Conservation (phyloP, 257 asterid genomes). For the Primulina huaijiensis region DNA sequence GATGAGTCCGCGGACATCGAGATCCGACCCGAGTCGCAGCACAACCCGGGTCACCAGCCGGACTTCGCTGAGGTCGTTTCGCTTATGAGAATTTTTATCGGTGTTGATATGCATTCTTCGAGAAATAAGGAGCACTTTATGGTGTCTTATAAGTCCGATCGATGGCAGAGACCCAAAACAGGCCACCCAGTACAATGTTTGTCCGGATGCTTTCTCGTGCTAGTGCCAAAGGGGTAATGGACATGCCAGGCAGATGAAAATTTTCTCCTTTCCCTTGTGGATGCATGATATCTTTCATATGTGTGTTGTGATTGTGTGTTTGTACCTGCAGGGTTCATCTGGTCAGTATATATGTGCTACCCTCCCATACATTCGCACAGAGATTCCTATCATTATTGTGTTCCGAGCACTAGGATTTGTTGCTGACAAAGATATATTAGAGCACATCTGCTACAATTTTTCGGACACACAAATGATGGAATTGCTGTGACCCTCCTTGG, state of each 20-base stretch:
- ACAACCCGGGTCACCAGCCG: conserved; percentile 85
- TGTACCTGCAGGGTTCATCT: conserved; percentile 77
- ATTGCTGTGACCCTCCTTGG: conserved; percentile 89
- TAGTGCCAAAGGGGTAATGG: conserved; percentile 92
- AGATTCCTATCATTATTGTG: conserved; percentile 91
- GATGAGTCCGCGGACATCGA: conserved; percentile 92
- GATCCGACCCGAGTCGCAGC: conserved; percentile 97
- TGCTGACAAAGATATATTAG: conserved; percentile 94
- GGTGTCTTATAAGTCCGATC: conserved; percentile 86
- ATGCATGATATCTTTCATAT: not conserved
- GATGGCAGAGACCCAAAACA: conserved; percentile 93
- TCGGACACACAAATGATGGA: conserved; percentile 97
- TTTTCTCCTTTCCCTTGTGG: conserved; percentile 6
- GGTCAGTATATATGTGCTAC: conserved; percentile 98
- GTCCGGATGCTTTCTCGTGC: conserved; percentile 98
- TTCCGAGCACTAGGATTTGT: conserved; percentile 95
- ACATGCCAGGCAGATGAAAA: conserved; percentile 1
- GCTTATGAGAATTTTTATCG: not conserved
- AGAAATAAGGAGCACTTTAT: not conserved
- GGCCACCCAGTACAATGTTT: conserved; percentile 97
- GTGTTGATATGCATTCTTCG: not conserved
- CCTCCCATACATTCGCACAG: conserved; percentile 89
- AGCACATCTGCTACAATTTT: conserved; percentile 92
- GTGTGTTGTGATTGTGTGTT: not conserved
- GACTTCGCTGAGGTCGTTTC: conserved; percentile 77